Evolutionary conservation across 352 stramenopile species (phyloP).

Genomic region (Elongisporangium undulatum): DNA sequence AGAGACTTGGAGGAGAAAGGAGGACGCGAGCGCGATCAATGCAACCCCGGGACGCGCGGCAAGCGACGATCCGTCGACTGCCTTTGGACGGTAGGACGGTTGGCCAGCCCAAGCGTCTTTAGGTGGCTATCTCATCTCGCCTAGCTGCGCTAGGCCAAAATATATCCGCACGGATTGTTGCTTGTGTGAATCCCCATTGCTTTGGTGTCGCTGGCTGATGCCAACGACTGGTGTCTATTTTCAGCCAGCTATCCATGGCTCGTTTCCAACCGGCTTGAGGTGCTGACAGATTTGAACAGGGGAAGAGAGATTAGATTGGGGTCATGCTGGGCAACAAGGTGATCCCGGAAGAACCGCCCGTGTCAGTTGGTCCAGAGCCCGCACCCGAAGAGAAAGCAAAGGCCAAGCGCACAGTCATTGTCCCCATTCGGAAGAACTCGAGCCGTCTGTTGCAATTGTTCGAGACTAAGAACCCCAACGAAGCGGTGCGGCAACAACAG

Average conservation of each 20-base stretch:
- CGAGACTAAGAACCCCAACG: constrained; percentile 4
- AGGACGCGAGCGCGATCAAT: not conserved
- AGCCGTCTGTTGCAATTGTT: constrained; percentile 18
- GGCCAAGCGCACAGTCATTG: not conserved
- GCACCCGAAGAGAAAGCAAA: not conserved
- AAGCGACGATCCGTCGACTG: not conserved
- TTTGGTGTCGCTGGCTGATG: no score
- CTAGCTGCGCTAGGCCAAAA: not conserved
- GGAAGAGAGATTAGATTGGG: no score
- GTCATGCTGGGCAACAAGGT: not conserved
- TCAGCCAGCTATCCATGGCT: not conserved
- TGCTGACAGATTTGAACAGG: no score
- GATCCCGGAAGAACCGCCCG: not conserved
- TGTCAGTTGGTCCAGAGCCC: not conserved
- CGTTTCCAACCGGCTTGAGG: not conserved
- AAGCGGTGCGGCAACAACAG: not conserved
- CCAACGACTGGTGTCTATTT: not conserved
- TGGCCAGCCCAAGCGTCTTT: no score
- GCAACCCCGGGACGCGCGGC: not conserved
- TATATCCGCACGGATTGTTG: not conserved
- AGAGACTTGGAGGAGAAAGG: constrained; percentile 31
- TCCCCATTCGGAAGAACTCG: constrained; percentile 15
- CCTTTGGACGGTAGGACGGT: not conserved
- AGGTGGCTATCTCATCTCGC: not conserved
- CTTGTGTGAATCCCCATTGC: not conserved